A percentile compares a stretch with the other conserved stretches of the same genome.
Conservation (phyloP, 495 filamentous ascomycete species). For the Daldinia vernicosa region DNA sequence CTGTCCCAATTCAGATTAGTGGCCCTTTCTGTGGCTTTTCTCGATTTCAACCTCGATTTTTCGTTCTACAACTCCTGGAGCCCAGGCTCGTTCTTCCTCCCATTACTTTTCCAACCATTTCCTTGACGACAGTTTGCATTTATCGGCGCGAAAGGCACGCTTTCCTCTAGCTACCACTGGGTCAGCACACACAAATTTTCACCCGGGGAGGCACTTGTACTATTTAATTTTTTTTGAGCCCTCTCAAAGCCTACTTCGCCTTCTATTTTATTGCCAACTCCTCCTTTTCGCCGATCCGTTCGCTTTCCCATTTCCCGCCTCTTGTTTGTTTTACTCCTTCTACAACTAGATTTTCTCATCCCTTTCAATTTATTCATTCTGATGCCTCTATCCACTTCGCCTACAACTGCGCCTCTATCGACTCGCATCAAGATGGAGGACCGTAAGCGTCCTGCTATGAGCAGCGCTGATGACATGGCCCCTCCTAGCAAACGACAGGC, state of each 20-base stretch:
- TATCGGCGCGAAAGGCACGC: constrained; percentile 22
- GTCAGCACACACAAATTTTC: constrained; percentile 4
- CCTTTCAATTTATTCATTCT: constrained; percentile 56
- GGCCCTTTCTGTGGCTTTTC: constrained; percentile 13
- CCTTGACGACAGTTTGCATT: constrained; percentile 32
- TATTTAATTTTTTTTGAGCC: constrained; percentile 21
- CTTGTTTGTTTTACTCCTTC: constrained; percentile 48
- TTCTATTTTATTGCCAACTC: constrained; percentile 24
- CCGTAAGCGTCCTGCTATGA: constrained; percentile 86
- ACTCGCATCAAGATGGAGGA: constrained; percentile 90
- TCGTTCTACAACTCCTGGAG: constrained; percentile 44
- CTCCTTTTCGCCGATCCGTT: constrained; percentile 35
- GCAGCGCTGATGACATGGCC: constrained; percentile 77
- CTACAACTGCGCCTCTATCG: constrained; percentile 72
- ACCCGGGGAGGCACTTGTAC: constrained; percentile 17
- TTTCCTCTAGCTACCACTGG: background rate
- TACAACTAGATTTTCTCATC: constrained; percentile 14
- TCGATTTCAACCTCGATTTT: constrained; percentile 48
- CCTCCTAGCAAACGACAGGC: constrained; percentile 89
- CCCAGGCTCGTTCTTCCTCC: constrained; percentile 31
- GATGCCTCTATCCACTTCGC: constrained; percentile 81
- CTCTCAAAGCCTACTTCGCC: constrained; percentile 25
- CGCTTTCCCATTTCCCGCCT: constrained; percentile 46
- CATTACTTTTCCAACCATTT: constrained; percentile 23
- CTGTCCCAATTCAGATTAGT: constrained; percentile 34